Conservation (phyloP, 768 basidiomycete species). For the Boletus fagicola region DNA sequence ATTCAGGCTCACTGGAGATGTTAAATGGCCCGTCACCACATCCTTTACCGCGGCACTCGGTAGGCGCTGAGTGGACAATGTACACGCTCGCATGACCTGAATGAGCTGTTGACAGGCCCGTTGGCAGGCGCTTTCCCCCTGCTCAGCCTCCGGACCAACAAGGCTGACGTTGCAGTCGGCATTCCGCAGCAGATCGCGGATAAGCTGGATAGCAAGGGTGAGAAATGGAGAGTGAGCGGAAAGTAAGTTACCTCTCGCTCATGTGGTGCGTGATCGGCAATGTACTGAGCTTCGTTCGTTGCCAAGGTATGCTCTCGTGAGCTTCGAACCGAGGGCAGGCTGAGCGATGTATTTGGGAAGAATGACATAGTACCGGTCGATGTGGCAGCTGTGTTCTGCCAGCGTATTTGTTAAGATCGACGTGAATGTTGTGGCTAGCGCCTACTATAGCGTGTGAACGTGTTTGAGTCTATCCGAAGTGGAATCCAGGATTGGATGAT, state of each 20-base stretch:
- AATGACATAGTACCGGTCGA: neutral
- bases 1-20: constrained; percentile 81
- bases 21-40: constrained; percentile 82
- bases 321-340: constrained; percentile 24
- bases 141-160: constrained; percentile 87
- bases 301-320: constrained; percentile 33
- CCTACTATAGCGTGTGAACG: no score
- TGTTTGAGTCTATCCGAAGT: no score
- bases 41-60: constrained; percentile 74
- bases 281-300: neutral
- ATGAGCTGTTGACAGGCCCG: constrained; percentile 49
- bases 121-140: constrained; percentile 77
- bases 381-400: no score
- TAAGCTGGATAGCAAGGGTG: constrained; percentile 58
- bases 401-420: no score
- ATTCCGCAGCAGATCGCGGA: constrained; percentile 65
- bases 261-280: neutral
- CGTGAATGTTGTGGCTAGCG: no score
- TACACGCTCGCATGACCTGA: neutral
- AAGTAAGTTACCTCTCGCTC: constrained; percentile 46
- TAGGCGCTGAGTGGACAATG: constrained; percentile 26
- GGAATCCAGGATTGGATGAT: no score
- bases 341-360: neutral
- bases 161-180: constrained; percentile 92
- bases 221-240: constrained; percentile 79